Evolutionary conservation across 768 basidiomycete genomes (phyloP), one percentile per base, ranked within the genome.

Genomic region (Russula earlei): DNA sequence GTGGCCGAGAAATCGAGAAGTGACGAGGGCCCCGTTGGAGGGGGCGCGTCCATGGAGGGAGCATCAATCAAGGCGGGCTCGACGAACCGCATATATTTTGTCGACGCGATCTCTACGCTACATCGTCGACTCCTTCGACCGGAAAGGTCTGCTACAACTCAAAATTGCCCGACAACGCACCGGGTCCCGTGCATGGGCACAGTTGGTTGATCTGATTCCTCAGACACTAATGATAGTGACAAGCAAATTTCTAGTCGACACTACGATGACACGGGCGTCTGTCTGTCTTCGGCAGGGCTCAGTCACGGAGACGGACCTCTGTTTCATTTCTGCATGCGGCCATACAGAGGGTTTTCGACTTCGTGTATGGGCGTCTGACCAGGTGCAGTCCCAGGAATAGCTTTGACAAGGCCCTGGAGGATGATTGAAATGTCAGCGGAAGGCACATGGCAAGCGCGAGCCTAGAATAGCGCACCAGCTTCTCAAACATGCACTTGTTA

Each of bases 401-500:
- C 83, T 74, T 98, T 98, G 38, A 75, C 80, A 56, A 97, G 78
- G 63, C 92, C 92, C 95, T 97, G 68, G 8, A 43, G 46, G 31
- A 42, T n/a, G 9, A 7, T 17, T 17, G 34, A 24, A 33, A 11
- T 17, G 49, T 22, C 33, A 17, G 43, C 11, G 3, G 17, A 46
- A 17, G 33, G 31, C 29, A 11, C 12, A 49, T 10, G 9, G 11
- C 36, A 22, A 36, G 24, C 1, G 24, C 20, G 31, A 41, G 1
- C 15, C 34, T n/a, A 49, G 24, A 24, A 19, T 33, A 49, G 81
- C 89, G 63, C 63, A 92, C 95, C 63, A 98, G 79, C 69, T 96
- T 97, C 71, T 94, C 86, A 67, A 97, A 94, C 78, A 95, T 89
- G 75, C 95, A 98, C 55, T 83, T 75, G 76, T 98, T 99, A 45